phyloP scores from a whole-genome alignment of 2,329 filamentous ascomycete genomes.

The Xylariaceae sp. region DNA sequence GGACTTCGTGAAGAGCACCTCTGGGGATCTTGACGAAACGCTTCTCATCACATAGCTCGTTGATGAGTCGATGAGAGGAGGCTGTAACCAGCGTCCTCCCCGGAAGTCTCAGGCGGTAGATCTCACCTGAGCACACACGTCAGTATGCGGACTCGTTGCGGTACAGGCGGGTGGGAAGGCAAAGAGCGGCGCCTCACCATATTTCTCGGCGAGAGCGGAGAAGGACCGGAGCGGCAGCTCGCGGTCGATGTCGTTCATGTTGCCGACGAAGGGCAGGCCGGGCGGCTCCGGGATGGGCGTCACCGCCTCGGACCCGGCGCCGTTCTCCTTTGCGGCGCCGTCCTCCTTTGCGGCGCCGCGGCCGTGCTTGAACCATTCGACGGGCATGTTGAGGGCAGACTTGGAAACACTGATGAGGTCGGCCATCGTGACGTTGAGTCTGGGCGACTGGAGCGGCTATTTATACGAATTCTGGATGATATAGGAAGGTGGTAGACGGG shows the following conservation, averaged over 20 bases:
- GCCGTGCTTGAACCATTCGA: background rate
- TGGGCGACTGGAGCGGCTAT: no score
- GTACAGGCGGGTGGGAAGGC: no score
- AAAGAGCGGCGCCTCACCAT: constrained; percentile 49
- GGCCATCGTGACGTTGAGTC: no score
- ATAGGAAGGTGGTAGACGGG: no score
- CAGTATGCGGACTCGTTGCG: no score
- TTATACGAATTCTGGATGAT: no score
- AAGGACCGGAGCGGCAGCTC: constrained; percentile 50
- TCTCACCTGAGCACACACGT: constrained; percentile 38
- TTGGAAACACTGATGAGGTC: no score
- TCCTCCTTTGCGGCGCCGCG: background rate
- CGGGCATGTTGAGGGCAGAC: background rate
- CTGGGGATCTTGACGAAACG: constrained; percentile 54
- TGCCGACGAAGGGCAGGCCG: constrained; percentile 58
- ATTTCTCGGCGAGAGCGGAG: constrained; percentile 51
- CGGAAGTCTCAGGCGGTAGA: constrained; percentile 48
- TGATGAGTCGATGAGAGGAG: constrained; percentile 46
- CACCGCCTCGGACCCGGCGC: background rate
- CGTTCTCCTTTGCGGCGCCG: background rate
- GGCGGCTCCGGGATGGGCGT: constrained; percentile 1
- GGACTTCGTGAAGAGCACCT: constrained; percentile 44
- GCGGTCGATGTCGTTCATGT: constrained; percentile 54
- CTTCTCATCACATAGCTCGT: constrained; percentile 59
- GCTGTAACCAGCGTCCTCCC: constrained; percentile 42